A percentile compares a stretch with the other conserved stretches of the same genome.
Conservation (phyloP, 1,284 basidiomycete species). For the Bondarzewia mesenterica region DNA sequence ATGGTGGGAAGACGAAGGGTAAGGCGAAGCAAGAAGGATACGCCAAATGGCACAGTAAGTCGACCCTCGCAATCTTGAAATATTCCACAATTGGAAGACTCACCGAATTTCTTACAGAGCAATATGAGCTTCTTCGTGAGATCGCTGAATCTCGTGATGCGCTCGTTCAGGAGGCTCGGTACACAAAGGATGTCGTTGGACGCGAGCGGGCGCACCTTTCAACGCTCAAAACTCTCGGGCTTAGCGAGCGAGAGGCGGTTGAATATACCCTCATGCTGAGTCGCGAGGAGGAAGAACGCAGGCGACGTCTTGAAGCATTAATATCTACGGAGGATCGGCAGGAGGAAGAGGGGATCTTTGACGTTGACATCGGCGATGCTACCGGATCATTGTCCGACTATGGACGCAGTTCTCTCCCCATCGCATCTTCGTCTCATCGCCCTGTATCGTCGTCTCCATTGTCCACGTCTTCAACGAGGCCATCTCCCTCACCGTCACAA, state of each 20-base stretch:
- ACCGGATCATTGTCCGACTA: constrained; percentile 12
- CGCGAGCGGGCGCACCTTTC: constrained; percentile 50
- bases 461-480: neutral
- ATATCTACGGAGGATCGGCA: constrained; percentile 4
- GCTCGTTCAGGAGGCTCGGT: constrained; percentile 39
- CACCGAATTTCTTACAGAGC: constrained; percentile 31
- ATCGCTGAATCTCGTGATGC: constrained; percentile 52
- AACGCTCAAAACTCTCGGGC: constrained; percentile 54
- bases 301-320: constrained; percentile 10
- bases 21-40: constrained; percentile 17
- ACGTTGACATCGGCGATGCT: constrained; percentile 46
- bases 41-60: constrained; percentile 44
- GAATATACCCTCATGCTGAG: constrained; percentile 84
- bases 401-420: neutral
- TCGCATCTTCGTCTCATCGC: constrained; percentile 8
- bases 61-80: constrained; percentile 10
- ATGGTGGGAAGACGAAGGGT: constrained; percentile 20
- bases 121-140: constrained; percentile 57
- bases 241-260: constrained; percentile 72
- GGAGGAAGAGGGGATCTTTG: constrained; percentile 49
- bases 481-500: neutral
- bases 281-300: constrained; percentile 56
- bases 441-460: too few relatives aligned
- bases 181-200: constrained; percentile 30
- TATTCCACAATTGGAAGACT: constrained; percentile 13